A percentile compares a stretch with the other conserved stretches of the same genome.
Evolutionary conservation across 768 basidiomycete species (phyloP).

Genomic region (Mycena haematopus): DNA sequence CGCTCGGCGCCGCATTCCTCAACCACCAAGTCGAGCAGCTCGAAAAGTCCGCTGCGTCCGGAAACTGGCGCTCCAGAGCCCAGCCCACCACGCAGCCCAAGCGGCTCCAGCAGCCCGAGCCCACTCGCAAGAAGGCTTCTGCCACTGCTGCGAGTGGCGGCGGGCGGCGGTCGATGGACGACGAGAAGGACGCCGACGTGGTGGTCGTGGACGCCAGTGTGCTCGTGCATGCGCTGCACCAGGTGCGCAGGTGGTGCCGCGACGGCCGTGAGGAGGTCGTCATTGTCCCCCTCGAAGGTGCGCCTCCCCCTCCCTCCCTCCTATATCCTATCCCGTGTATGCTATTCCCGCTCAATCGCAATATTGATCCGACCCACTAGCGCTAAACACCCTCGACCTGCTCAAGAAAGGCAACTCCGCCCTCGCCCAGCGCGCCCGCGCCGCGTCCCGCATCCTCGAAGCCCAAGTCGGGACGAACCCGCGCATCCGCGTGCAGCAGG

Average conservation of each 20-base stretch:
- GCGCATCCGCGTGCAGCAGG: constrained; percentile 81
- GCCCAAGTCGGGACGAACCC: constrained; percentile 84
- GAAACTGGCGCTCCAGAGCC: constrained; percentile 64
- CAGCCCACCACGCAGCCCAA: constrained; percentile 27
- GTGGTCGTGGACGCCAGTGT: constrained; percentile 85
- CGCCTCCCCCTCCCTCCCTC: too few species aligned
- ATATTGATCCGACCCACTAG: too few species aligned
- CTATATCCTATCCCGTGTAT: too few species aligned
- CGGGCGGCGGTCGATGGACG: constrained; percentile 19
- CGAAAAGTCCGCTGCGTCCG: constrained; percentile 70
- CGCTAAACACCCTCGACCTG: constrained; percentile 88
- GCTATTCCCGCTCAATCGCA: too few species aligned
- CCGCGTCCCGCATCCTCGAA: constrained; percentile 89
- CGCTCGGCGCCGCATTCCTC: constrained; percentile 86
- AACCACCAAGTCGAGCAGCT: constrained; percentile 89
- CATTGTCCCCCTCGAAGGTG: constrained; percentile 90
- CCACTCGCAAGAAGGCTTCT: constrained; percentile 35
- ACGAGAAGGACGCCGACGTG: constrained; percentile 71
- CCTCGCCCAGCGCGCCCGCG: constrained; percentile 82
- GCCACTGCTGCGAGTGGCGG: constrained; percentile 11
- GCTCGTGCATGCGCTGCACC: constrained; percentile 75
- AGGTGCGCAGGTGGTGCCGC: constrained; percentile 84
- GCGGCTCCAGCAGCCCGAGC: constrained; percentile 41
- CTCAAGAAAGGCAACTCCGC: constrained; percentile 88
- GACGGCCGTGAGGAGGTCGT: constrained; percentile 80